Percentiles rank a stretch among this genome's conserved stretches.
These are phyloP conservation scores for Penicillium diatomitis DNA, from an alignment of 495 filamentous ascomycete genomes.

Conservation along the genomic window DNA sequence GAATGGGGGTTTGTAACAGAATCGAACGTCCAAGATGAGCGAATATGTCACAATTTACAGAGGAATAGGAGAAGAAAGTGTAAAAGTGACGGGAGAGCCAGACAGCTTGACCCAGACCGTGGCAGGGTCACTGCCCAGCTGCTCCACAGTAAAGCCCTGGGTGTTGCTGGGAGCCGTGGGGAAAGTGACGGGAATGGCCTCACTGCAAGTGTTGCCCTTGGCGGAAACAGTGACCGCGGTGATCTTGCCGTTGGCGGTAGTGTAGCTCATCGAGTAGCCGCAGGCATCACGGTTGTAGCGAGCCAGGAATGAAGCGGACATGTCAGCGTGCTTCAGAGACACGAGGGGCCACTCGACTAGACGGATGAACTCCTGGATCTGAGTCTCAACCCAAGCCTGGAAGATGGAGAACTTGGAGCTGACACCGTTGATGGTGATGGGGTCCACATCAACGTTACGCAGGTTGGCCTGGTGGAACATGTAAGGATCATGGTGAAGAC, in stretches of 20 bases:
- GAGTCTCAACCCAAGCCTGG: slow-evolving; percentile 53
- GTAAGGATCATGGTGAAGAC: slow-evolving; percentile 42
- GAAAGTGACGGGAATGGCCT: slow-evolving; percentile 48
- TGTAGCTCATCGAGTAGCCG: slow-evolving; percentile 40
- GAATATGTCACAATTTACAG: slow-evolving; percentile 2
- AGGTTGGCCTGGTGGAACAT: slow-evolving; percentile 52
- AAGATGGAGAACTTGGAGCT: slow-evolving; percentile 42
- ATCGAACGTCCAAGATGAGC: too few species aligned
- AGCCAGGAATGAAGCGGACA: slow-evolving; percentile 40
- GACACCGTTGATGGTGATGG: slow-evolving; percentile 44
- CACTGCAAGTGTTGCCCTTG: slow-evolving; percentile 41
- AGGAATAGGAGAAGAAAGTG: slow-evolving; percentile 37
- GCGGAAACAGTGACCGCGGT: slow-evolving; percentile 43
- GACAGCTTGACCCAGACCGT: slow-evolving; percentile 50
- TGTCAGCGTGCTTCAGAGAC: slow-evolving; percentile 42
- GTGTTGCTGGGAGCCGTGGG: slow-evolving; percentile 33
- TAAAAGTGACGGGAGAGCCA: slow-evolving; percentile 44
- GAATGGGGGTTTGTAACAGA: too few species aligned
- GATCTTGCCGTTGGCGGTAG: slow-evolving; percentile 34
- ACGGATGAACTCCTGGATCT: slow-evolving; percentile 47
- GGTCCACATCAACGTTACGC: slow-evolving; percentile 36
- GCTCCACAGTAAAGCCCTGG: slow-evolving; percentile 40
- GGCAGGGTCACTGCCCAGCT: slow-evolving; percentile 48
- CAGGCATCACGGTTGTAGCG: slow-evolving; percentile 49
- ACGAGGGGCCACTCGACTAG: slow-evolving; percentile 51